These are phyloP conservation scores for Pseudocercospora eumusae DNA, from an alignment of 2,329 filamentous ascomycete genomes.

Conservation along the genomic window DNA sequence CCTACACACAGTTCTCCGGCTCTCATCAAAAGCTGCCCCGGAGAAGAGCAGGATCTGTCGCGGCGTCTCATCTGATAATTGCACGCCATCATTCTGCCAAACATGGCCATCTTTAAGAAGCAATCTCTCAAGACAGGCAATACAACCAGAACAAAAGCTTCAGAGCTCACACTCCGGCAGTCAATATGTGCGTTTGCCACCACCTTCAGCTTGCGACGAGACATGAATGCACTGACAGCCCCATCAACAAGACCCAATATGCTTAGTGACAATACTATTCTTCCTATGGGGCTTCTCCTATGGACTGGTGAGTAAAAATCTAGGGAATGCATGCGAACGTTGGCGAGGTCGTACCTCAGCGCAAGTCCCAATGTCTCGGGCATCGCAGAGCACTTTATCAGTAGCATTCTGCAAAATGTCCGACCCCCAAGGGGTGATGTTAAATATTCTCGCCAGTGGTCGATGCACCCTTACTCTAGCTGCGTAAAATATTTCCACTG, in stretches of 20 bases:
- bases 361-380: too few relatives aligned
- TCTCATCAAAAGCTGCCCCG: background rate
- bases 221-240: background rate
- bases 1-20: background rate
- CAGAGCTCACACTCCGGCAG: constrained; percentile 26
- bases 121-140: constrained; percentile 24
- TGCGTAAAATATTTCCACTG: constrained; percentile 31
- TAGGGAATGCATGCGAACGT: too few relatives aligned
- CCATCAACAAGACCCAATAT: constrained; percentile 51
- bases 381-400: too few relatives aligned
- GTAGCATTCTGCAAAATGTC: too few relatives aligned
- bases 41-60: background rate
- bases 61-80: background rate
- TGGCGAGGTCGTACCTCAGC: too few relatives aligned
- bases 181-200: constrained; percentile 23
- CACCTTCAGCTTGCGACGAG: background rate
- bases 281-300: constrained; percentile 59
- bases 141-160: constrained; percentile 24
- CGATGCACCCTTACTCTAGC: constrained; percentile 45
- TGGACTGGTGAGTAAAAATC: constrained; percentile 20
- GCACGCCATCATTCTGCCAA: background rate
- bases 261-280: constrained; percentile 66
- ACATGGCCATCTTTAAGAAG: constrained; percentile 28
- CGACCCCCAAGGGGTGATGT: too few relatives aligned
- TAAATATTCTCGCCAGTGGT: too few relatives aligned